Evolutionary conservation across 225 moss, liverwort and hornwort species (phyloP), one percentile per base, ranked within the genome.

Genomic region (Bryum argenteum): DNA sequence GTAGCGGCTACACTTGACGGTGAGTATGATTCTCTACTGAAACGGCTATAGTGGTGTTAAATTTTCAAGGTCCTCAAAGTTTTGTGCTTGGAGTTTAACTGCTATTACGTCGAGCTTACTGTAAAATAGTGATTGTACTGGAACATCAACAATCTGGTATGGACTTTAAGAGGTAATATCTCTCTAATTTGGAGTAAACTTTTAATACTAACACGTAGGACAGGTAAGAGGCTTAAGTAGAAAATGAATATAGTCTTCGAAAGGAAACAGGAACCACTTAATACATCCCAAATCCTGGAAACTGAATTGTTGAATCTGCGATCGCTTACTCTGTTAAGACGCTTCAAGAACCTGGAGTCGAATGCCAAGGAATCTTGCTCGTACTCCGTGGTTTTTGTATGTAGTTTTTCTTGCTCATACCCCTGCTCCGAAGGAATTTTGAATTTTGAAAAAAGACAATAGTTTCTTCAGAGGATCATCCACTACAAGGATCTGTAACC

Each of bases 321-420:
- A 42, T 60, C 0, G 1, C 65, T 64, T n/a, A 79, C 82, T 64
- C 71, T 82, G 1, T 75, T 74, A 12, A 77, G 57, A 33, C 51
- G 38, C 55, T 77, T 74, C 40, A 80, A 54, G 23, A 70, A 76
- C 54, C 10, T 79, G 2, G 63, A 69, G 22, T 85, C 74, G 37
- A 71, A 66, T n/a, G 70, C 64, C 63, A 47, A 54, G 2, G 82
- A 71, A 1, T 59, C 67, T 71, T 75, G 74, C 58, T 58, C 53
- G 59, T 58, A 55, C 19, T 63, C 11, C 48, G 17, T n/a, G 19
- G 39, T 77, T n/a, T 43, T 20, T 24, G 20, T 11, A 43, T 23
- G 2, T 40, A 40, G 54, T n/a, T 22, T 61, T 5, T 71, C 62
- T 42, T 48, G 45, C 8, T 54, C 38, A n/a, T n/a, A 33, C 33